Percentiles rank a stretch among this genome's conserved stretches.
phyloP scores from a whole-genome alignment of 371 early-diverging fungal genomes.

The Saksenaea oblongispora region DNA sequence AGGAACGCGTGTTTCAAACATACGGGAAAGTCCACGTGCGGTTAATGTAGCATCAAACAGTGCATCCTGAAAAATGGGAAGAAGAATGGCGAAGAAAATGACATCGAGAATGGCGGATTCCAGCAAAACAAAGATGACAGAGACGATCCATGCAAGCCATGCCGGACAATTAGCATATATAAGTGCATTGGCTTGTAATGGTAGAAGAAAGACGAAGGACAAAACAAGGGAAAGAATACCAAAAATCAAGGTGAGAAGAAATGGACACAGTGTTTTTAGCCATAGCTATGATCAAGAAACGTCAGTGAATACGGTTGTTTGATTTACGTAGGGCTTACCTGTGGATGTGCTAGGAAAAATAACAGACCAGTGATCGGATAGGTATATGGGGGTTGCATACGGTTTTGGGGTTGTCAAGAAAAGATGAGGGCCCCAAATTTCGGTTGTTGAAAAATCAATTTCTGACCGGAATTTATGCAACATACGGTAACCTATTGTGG shows the following conservation, averaged over 20 bases:
- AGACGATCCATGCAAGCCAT: conserved; percentile 58
- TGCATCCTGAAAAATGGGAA: conserved; percentile 57
- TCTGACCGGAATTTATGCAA: conserved; percentile 2
- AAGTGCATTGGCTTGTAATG: conserved; percentile 58
- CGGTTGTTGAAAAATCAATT: too few relatives aligned
- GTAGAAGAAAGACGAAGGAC: conserved; percentile 41
- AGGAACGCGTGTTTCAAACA: conserved; percentile 44
- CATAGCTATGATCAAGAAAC: conserved; percentile 28
- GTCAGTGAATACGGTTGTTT: neutral
- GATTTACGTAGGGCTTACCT: too few relatives aligned
- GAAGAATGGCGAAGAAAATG: conserved; percentile 53
- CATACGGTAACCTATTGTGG: neutral
- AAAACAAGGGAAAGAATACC: conserved; percentile 39
- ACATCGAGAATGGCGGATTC: conserved; percentile 54
- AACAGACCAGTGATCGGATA: conserved; percentile 54
- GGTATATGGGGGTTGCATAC: conserved; percentile 43
- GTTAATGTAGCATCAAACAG: conserved; percentile 58
- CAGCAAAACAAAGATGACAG: conserved; percentile 55
- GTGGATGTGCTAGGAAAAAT: conserved; percentile 53
- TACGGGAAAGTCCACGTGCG: conserved; percentile 47
- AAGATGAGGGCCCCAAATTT: neutral
- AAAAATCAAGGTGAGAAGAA: conserved; percentile 39
- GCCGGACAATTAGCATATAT: conserved; percentile 55
- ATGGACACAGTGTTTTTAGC: conserved; percentile 45
- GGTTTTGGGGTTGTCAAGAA: too few relatives aligned